Evolutionary conservation across 2,329 filamentous ascomycete genomes (phyloP).

Genomic region (Aureobasidium sp.): DNA sequence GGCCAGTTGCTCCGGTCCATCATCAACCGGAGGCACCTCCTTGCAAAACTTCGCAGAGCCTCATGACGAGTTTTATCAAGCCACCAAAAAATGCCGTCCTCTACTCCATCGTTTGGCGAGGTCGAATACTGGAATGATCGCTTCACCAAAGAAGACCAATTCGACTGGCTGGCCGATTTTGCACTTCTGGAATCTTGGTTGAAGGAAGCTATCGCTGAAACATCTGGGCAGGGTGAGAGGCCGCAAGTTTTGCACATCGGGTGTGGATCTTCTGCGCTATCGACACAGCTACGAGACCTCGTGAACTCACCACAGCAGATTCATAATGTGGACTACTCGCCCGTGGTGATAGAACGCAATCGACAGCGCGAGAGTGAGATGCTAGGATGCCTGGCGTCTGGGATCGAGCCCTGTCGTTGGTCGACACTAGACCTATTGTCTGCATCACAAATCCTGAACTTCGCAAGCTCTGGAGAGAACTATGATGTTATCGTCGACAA

Average conservation of each 20-base stretch:
- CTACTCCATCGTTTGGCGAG: not conserved
- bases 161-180: slow-evolving; percentile 5
- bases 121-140: slow-evolving; percentile 1
- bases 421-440: not conserved
- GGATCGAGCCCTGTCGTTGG: not conserved
- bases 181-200: not conserved
- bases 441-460: not conserved
- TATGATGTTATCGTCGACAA: slow-evolving; percentile 4
- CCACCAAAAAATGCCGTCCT: not conserved
- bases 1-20: not conserved
- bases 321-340: slow-evolving; percentile 5
- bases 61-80: not conserved
- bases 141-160: not conserved
- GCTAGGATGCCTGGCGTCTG: not conserved
- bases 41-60: not conserved
- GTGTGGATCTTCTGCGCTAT: not conserved
- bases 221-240: not conserved
- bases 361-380: not conserved
- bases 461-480: not conserved
- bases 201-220: not conserved
- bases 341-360: not conserved
- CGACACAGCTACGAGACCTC: not conserved
- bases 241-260: not conserved
- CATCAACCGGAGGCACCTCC: not conserved
- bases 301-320: not conserved